Conservation (phyloP, 352 stramenopile genomes). For the Globisporangium heterothallicum region DNA sequence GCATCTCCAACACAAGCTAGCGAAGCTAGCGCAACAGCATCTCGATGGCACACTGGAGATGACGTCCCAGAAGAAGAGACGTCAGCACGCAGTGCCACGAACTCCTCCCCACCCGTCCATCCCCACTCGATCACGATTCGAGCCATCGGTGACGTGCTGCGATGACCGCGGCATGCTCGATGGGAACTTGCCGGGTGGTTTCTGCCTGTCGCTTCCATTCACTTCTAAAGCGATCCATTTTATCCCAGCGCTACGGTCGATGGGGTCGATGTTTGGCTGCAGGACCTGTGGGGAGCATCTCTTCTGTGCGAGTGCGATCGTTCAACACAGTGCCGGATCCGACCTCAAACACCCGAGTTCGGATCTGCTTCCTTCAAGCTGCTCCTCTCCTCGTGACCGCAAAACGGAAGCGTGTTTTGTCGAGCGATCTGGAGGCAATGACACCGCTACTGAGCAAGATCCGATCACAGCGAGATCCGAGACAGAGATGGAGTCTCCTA, state of each 20-base stretch:
- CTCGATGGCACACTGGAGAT: constrained; percentile 22
- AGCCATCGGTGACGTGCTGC: constrained; percentile 15
- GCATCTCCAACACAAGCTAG: constrained; percentile 42
- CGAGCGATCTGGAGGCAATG: neutral
- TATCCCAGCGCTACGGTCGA: constrained; percentile 64
- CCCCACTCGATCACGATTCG: constrained; percentile 13
- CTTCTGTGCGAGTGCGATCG: constrained; percentile 59
- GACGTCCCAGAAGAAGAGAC: constrained; percentile 15
- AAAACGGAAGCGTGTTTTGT: neutral
- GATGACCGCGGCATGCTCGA: constrained; percentile 62
- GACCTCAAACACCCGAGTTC: neutral
- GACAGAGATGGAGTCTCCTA: neutral
- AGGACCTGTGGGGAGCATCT: constrained; percentile 45
- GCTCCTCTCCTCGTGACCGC: neutral
- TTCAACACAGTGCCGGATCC: constrained; percentile 21
- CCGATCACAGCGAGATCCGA: neutral
- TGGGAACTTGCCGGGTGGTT: constrained; percentile 44
- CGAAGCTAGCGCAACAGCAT: constrained; percentile 30
- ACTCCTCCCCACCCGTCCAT: constrained; percentile 17
- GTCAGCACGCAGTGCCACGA: constrained; percentile 12
- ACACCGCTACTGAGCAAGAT: neutral
- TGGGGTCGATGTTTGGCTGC: constrained; percentile 69
- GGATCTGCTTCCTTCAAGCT: neutral
- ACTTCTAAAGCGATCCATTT: constrained; percentile 28
- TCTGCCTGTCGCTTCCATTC: constrained; percentile 38